Evolutionary conservation across 2,329 filamentous ascomycete species (phyloP).

Genomic region (Blumeria hordei): DNA sequence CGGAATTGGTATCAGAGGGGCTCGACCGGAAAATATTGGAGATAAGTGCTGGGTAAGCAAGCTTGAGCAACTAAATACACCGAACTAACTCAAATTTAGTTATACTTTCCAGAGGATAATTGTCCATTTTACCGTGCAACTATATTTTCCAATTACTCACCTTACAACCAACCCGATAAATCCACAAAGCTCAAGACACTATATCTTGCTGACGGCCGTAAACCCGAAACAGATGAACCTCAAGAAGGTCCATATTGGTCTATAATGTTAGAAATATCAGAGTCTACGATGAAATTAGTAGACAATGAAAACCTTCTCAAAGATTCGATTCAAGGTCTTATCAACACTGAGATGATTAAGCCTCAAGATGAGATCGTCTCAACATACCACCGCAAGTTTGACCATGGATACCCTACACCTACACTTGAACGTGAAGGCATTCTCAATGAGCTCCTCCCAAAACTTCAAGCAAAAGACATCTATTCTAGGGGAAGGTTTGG

Average conservation of each 20-base stretch:
- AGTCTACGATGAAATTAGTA: conserved; percentile 87
- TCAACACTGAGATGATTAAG: conserved; percentile 95
- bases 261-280: conserved; percentile 96
- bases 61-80: not conserved
- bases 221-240: conserved; percentile 44
- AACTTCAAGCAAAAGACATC: conserved; percentile 77
- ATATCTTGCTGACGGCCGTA: conserved; percentile 66
- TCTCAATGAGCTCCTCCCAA: conserved; percentile 75
- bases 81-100: conserved; percentile 20
- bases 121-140: conserved; percentile 98
- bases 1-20: conserved; percentile 80
- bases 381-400: conserved; percentile 92
- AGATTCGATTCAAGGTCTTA: conserved; percentile 83
- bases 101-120: conserved; percentile 98
- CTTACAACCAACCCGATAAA: conserved; percentile 78
- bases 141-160: conserved; percentile 99
- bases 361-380: conserved; percentile 85
- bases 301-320: conserved; percentile 62
- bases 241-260: conserved; percentile 96
- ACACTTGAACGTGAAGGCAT: conserved; percentile 87
- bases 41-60: conserved; percentile 86
- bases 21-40: conserved; percentile 80
- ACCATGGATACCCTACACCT: conserved; percentile 95
- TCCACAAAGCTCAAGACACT: conserved; percentile 68
- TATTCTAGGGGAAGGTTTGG: conserved; percentile 92